phyloP scores from a whole-genome alignment of 352 stramenopile genomes.

The Globisporangium spiculum region DNA sequence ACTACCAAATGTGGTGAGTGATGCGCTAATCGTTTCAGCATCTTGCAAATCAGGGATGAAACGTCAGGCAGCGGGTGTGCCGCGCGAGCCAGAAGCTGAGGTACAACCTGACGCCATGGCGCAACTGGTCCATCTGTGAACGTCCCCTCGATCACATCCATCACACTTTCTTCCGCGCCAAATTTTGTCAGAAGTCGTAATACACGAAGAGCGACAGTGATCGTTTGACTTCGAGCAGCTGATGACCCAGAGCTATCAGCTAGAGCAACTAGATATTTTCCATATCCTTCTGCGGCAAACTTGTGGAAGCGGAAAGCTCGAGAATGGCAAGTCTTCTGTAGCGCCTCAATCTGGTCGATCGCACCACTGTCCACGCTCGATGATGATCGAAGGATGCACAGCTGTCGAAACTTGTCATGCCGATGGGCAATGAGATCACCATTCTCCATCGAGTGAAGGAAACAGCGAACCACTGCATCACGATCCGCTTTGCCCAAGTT shows the following conservation, averaged over 20 bases:
- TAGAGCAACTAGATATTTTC: slow-evolving; percentile 15
- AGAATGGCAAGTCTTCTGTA: slow-evolving; percentile 34
- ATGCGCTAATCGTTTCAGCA: slow-evolving; percentile 66
- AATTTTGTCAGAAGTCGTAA: slow-evolving; percentile 65
- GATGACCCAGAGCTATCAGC: not conserved
- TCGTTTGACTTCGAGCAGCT: slow-evolving; percentile 24
- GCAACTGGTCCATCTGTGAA: slow-evolving; percentile 49
- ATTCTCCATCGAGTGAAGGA: slow-evolving; percentile 57
- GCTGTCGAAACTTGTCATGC: slow-evolving; percentile 32
- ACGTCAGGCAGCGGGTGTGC: slow-evolving; percentile 51
- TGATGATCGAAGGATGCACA: slow-evolving; percentile 24
- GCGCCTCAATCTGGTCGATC: slow-evolving; percentile 28
- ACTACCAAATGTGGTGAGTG: slow-evolving; percentile 65
- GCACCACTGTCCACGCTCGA: slow-evolving; percentile 9
- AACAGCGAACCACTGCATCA: slow-evolving; percentile 34
- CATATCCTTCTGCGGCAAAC: slow-evolving; percentile 42
- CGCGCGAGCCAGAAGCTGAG: slow-evolving; percentile 69
- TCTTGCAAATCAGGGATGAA: slow-evolving; percentile 42
- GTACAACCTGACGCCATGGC: slow-evolving; percentile 66
- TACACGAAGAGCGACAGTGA: slow-evolving; percentile 57
- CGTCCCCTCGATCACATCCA: slow-evolving; percentile 33
- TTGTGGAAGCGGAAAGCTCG: slow-evolving; percentile 36
- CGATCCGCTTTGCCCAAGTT: slow-evolving; percentile 26
- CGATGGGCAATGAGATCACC: slow-evolving; percentile 35
- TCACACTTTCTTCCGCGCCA: slow-evolving; percentile 44